Evolutionary conservation across 2,329 filamentous ascomycete species (phyloP), one percentile per base, ranked within the genome.

Genomic region (Epichloe bromicola): DNA sequence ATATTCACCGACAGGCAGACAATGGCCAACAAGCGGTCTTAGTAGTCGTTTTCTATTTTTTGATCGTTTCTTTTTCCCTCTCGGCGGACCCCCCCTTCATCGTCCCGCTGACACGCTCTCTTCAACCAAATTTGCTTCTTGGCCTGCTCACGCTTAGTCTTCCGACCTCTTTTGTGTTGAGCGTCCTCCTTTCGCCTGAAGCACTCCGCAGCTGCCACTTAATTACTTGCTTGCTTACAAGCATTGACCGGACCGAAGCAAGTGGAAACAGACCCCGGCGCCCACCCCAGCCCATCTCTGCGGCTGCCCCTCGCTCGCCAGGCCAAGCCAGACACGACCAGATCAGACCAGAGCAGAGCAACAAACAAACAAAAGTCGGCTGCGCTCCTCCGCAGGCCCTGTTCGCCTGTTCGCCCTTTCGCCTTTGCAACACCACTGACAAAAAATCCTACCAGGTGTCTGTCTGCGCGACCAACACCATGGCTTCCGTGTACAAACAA

Each of bases 401-500:
- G 8, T 30, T 10, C 8, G 26, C 26, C 26, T 30, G 26, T 30
- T 10, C 15, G 36, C 14, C 36, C 7, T 7, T 51, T 26, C 36
- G 38, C 40, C n/a, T 36, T 37, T 14, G n/a, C 23, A 41, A 23
- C 38, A 34, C 26, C 46, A 49, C 10, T 19, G 37, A 43, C 19
- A 7, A n/a, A n/a, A 7, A 5, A 12, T n/a, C 17, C 26, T 12
- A 26, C 33, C 15, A 20, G 45, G 33, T 40, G 37, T 19, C 38
- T 39, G 37, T 41, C 36, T 48, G 26, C 46, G 38, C 38, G 34
- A 14, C 26, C 15, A 42, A 34, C 49, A 60, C 59, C 60, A 72
- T 72, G 69, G 66, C 70, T 56, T 63, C 68, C 58, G 63, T 75
- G 54, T 91, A 91, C 72, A 78, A 82, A 73, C 78, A 80, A 70